phyloP scores from a whole-genome alignment of 441 rosid genomes.

The Aquilaria agallochum region DNA sequence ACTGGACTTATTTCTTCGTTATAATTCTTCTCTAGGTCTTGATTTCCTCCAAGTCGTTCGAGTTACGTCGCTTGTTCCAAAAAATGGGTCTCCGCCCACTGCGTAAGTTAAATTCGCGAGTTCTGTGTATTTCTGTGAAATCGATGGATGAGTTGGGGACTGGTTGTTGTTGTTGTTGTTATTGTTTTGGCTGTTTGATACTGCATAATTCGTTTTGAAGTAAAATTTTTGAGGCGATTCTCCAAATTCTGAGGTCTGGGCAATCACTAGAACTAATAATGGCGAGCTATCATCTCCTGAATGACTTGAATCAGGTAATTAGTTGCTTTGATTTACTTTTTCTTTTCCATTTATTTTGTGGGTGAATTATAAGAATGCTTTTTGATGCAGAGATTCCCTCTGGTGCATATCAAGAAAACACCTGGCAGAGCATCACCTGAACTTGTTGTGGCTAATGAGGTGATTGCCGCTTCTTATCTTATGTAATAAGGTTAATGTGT shows the following conservation, averaged over 20 bases:
- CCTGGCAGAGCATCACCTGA: slow-evolving; percentile 18
- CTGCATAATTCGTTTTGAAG: slow-evolving; percentile 21
- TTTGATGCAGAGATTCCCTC: slow-evolving; percentile 52
- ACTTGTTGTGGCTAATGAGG: slow-evolving; percentile 53
- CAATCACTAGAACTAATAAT: slow-evolving; percentile 58
- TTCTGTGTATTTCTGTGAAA: neutral
- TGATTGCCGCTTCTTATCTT: slow-evolving; percentile 7
- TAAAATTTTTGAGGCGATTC: slow-evolving; percentile 71
- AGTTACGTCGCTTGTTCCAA: slow-evolving; percentile 42
- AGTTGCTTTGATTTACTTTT: slow-evolving; percentile 4
- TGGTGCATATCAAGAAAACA: slow-evolving; percentile 32
- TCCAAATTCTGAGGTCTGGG: slow-evolving; percentile 55
- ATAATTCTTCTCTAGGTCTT: slow-evolving; percentile 28
- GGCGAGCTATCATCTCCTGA: slow-evolving; percentile 71
- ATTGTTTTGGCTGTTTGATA: neutral
- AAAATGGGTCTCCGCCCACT: slow-evolving; percentile 50
- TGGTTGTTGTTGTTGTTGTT: neutral
- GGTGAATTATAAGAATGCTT: slow-evolving; percentile 1
- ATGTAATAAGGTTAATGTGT: no score
- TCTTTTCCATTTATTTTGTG: neutral
- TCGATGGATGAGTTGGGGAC: neutral
- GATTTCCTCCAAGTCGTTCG: slow-evolving; percentile 84
- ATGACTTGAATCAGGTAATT: slow-evolving; percentile 61
- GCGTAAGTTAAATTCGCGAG: slow-evolving; percentile 17
- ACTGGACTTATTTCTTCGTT: neutral